A percentile compares a stretch with the other conserved stretches of the same genome.
Conservation (phyloP, 176 grass and related monocot genomes). For the Carex kokanica region DNA sequence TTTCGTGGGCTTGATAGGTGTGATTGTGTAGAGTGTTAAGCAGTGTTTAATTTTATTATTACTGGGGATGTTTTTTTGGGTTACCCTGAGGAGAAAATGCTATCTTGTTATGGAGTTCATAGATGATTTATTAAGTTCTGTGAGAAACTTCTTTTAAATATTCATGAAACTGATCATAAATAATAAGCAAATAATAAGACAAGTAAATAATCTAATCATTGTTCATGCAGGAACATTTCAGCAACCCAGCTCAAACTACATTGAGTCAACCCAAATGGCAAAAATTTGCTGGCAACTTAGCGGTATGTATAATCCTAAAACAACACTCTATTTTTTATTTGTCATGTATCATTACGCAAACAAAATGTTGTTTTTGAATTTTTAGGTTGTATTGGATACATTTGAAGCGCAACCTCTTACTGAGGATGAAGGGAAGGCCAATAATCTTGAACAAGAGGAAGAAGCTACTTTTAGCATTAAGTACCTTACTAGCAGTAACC, state of each 20-base stretch:
- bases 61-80: background rate
- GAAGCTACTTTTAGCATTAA: conserved; percentile 91
- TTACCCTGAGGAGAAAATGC: background rate
- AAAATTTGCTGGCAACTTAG: conserved; percentile 77
- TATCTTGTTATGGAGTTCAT: background rate
- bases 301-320: conserved; percentile 35
- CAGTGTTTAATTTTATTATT: background rate
- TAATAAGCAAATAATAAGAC: background rate
- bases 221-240: conserved; percentile 75
- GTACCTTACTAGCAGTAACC: conserved; percentile 96
- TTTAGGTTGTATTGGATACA: conserved; percentile 80
- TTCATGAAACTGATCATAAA: background rate
- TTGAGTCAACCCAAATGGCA: conserved; percentile 66
- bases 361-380: conserved; percentile 24
- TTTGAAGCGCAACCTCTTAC: conserved; percentile 97
- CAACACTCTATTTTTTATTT: conserved; percentile 22
- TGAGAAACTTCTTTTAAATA: background rate
- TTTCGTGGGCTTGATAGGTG: conserved; percentile 7
- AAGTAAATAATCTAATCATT: background rate
- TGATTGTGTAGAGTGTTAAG: background rate
- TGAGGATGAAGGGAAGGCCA: conserved; percentile 84
- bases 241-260: conserved; percentile 65
- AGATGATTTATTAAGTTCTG: conserved; percentile 1
- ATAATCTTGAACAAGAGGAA: conserved; percentile 80
- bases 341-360: background rate